Evolutionary conservation across 345 rosid species (phyloP), one percentile per base, ranked within the genome.

Genomic region (Boechera divaricarpa): DNA sequence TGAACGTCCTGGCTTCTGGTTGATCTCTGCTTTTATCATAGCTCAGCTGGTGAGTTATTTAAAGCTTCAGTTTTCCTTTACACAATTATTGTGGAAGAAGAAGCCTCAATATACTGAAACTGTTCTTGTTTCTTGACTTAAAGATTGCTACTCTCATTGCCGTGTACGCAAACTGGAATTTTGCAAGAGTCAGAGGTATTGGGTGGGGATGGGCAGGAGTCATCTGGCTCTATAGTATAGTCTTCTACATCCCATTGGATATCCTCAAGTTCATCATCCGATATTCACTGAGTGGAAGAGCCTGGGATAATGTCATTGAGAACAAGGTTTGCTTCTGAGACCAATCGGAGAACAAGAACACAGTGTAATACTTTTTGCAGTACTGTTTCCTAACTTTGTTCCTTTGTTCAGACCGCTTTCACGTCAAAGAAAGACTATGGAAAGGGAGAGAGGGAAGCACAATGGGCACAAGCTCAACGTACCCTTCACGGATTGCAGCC

Each of bases 121-220:
- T 49, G 41, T 64, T 71, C 39, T 72, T 74, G 59, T 68, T 69
- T 67, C 52, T 54, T 55, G 12, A 18, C n/a, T 7, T 11, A 7
- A 54, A 92, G 98, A 44, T 91, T 63, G 98, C 98, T 29, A 94
- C 97, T 2, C 2, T 91, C 49, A 59, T 91, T n/a, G 93, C 97
- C 15, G 97, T 90, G 4, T 90, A 94, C 38, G 96, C 91, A 39
- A 76, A 86, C 55, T 89, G 93, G 94, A 77, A 49, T 5, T 90
- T 88, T 68, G 98, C 97, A 32, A 85, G 76, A 73, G 78, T 91
- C 7, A 74, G 74, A 2, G 97, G 97, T 7, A 82, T 86, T 32
- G 96, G 98, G 1, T 91, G 98, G 98, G 92, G 97, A 80, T 91
- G 97, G 98, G 94, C 91, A 52, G 97, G 93, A 63, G 87, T 94